Evolutionary conservation across 805 yeast species (phyloP).

Genomic region (Cyberlindnera petersonii): DNA sequence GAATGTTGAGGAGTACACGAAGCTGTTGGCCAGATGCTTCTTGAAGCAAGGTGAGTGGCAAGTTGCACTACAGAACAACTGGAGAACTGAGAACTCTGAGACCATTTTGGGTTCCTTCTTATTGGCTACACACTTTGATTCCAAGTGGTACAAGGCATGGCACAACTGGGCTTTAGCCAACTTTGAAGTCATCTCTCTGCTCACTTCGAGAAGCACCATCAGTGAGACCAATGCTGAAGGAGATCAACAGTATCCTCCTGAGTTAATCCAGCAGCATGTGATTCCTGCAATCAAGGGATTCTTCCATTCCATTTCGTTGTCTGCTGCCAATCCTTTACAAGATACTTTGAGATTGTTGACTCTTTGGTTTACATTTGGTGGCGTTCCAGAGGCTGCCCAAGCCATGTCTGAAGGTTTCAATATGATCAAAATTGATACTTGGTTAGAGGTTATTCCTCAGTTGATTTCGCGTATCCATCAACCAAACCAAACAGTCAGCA

Average conservation of each 20-base stretch:
- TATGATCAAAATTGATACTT: conserved; percentile 84
- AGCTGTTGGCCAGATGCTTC: conserved; percentile 86
- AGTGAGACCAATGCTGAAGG: conserved; percentile 28
- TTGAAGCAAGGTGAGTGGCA: conserved; percentile 99
- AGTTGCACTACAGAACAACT: conserved; percentile 68
- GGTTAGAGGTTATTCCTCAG: conserved; percentile 96
- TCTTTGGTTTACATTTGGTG: conserved; percentile 95
- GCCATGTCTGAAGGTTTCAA: conserved; percentile 89
- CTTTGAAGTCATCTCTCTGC: conserved; percentile 83
- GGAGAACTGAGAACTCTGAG: conserved; percentile 77
- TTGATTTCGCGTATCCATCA: conserved; percentile 95
- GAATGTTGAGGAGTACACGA: conserved; percentile 79
- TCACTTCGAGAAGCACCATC: conserved; percentile 34
- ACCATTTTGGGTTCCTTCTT: conserved; percentile 88
- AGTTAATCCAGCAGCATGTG: conserved; percentile 78
- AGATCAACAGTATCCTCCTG: conserved; percentile 36
- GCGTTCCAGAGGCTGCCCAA: conserved; percentile 82
- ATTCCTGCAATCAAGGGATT: conserved; percentile 95
- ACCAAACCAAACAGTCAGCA: conserved; percentile 80
- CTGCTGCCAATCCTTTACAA: conserved; percentile 83
- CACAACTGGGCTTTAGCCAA: conserved; percentile 99
- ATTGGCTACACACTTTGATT: conserved; percentile 91
- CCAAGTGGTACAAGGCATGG: conserved; percentile 97
- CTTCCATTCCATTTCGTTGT: conserved; percentile 88
- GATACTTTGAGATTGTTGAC: conserved; percentile 88